A percentile compares a stretch with the other conserved stretches of the same genome.
phyloP scores from a whole-genome alignment of 345 rosid genomes.

The Cardiospermum halicacabum region DNA sequence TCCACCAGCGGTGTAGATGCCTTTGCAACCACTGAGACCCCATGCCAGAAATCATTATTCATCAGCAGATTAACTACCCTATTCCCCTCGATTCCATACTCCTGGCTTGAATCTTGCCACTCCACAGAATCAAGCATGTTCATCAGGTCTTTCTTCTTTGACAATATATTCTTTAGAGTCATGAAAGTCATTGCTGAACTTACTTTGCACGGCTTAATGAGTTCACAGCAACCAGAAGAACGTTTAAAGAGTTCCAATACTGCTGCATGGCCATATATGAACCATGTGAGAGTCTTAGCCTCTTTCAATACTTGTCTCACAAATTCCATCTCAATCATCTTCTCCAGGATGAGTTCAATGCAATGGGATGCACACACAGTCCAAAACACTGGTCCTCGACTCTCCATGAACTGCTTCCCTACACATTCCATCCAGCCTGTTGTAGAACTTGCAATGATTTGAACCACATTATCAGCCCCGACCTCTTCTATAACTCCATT shows the following conservation, averaged over 20 bases:
- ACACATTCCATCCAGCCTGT: slow-evolving; percentile 46
- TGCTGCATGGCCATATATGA: slow-evolving; percentile 26
- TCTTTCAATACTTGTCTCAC: slow-evolving; percentile 27
- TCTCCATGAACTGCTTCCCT: slow-evolving; percentile 34
- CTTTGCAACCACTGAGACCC: slow-evolving; percentile 37
- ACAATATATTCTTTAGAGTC: slow-evolving; percentile 40
- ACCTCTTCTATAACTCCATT: slow-evolving; percentile 39
- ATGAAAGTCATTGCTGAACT: slow-evolving; percentile 35
- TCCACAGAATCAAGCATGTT: slow-evolving; percentile 38
- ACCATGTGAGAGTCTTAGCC: slow-evolving; percentile 32
- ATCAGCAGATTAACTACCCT: slow-evolving; percentile 27
- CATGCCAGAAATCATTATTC: slow-evolving; percentile 46
- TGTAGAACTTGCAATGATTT: slow-evolving; percentile 43
- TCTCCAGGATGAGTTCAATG: slow-evolving; percentile 50
- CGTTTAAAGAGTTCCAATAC: slow-evolving; percentile 27
- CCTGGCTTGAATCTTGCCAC: slow-evolving; percentile 33
- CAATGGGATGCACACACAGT: slow-evolving; percentile 51
- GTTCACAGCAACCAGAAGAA: slow-evolving; percentile 20
- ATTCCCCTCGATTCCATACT: slow-evolving; percentile 28
- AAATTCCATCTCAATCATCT: slow-evolving; percentile 23
- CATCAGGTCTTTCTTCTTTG: slow-evolving; percentile 33
- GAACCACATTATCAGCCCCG: slow-evolving; percentile 51
- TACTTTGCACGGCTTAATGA: slow-evolving; percentile 33
- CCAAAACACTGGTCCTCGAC: slow-evolving; percentile 42
- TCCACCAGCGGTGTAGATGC: slow-evolving; percentile 42